Percentiles rank a stretch among this genome's conserved stretches.
Conservation (phyloP, 176 grass and related monocot genomes). For the barley (Hordeum vulgare) region MorexV3_pseudomolecules_assembly NC_058522.1:91136713-91137212, state of each 20-base stretch:
- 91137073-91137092: too few species aligned
- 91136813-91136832: constrained; percentile 82
- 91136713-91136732: constrained; percentile 5
- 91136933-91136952: constrained; percentile 37
- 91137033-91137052: too few species aligned
- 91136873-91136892: constrained; percentile 81
- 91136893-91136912: constrained; percentile 54
- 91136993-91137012: constrained; percentile 2
- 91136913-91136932: constrained; percentile 21
- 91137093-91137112: too few species aligned
- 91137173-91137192: too few species aligned
- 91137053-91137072: too few species aligned
- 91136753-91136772: not conserved
- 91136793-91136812: constrained; percentile 20
- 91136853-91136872: constrained; percentile 85
- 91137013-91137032: too few species aligned
- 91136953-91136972: not conserved
- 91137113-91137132: too few species aligned
- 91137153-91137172: too few species aligned
- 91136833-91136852: constrained; percentile 69
- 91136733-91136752: not conserved
- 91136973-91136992: constrained; percentile 29
- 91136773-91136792: not conserved
- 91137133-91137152: too few species aligned
- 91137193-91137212: too few species aligned